Base-by-base conservation (phyloP, 495 filamentous ascomycete species). In the Oidiodendron maius region DNA sequence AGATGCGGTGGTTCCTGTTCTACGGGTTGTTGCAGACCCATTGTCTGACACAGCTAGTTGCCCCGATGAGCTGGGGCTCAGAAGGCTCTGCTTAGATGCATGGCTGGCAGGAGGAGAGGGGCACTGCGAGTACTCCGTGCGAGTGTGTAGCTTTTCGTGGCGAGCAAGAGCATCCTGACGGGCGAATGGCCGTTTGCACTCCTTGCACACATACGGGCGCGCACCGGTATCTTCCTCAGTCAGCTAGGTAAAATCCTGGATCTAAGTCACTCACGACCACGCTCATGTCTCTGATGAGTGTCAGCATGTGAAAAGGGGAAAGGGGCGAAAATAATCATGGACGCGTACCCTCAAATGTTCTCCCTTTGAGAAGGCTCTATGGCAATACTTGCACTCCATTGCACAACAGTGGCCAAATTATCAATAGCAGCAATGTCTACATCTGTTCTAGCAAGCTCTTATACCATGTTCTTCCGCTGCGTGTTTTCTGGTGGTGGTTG, bases 161-260 rank as follows among this genome's bases (percentile, higher is more conserved):
- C 71, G 67, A 22, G 62, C 66, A 18, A 74, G 67, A 15, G 71
- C 69, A 60, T 74, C 71, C 46, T 72, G 68, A 17, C 71, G 60
- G 11, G 68, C 67, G 56, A 74, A 74, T 0, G 70, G 64, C 20
- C 71, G 60, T 17, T 61, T 52, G 46, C 70, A 72, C 37, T 66
- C 59, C 55, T 66, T 67, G 52, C 70, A 74, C 39, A 64, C 57
- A 39, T 61, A 74, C 23, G 70, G 70, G 51, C 69, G 69, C 12
- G 68, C 65, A 36, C 70, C 70, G 26, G 70, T 72, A 58, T 74
- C 70, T 74, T 56, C n/a, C 38, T 18, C n/a, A 26, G 40, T 52
- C 38, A 12, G 43, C 25, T 36, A 28, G 32, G 35, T 46, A 26
- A 40, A 38, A 28, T 13, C 39, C 45, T 16, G 34, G 36, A 23